Evolutionary conservation across 2,329 filamentous ascomycete species (phyloP).

Genomic region (Ascomycota sp.): DNA sequence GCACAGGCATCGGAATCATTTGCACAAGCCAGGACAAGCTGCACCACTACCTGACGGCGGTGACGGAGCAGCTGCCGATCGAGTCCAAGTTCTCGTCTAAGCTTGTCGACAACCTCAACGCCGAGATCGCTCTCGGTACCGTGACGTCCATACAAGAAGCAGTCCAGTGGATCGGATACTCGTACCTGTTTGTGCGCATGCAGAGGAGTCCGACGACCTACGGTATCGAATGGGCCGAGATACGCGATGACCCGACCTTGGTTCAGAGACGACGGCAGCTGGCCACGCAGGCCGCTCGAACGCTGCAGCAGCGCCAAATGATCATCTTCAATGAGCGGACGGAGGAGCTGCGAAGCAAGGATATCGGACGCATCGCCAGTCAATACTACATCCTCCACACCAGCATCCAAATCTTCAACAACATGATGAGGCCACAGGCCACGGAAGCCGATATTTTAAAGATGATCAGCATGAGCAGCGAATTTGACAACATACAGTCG

Average conservation of each 20-base stretch:
- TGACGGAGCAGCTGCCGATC: conserved; percentile 91
- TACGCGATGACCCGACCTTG: conserved; percentile 68
- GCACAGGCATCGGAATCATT: conserved; percentile 95
- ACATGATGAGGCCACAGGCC: conserved; percentile 69
- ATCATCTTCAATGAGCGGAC: conserved; percentile 94
- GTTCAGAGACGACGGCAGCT: conserved; percentile 71
- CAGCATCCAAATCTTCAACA: conserved; percentile 90
- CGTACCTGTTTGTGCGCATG: conserved; percentile 95
- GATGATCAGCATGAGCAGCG: conserved; percentile 95
- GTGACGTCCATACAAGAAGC: conserved; percentile 88
- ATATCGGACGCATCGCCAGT: conserved; percentile 88
- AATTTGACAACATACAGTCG: conserved; percentile 93
- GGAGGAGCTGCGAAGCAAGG: conserved; percentile 81
- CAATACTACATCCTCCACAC: conserved; percentile 91
- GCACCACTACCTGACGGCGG: conserved; percentile 72
- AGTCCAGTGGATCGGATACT: conserved; percentile 94
- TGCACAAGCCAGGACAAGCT: conserved; percentile 92
- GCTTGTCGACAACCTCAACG: conserved; percentile 90
- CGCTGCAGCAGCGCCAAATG: conserved; percentile 89
- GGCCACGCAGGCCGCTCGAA: conserved; percentile 70
- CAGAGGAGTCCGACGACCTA: conserved; percentile 77
- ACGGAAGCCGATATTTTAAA: conserved; percentile 83
- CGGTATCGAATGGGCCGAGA: conserved; percentile 87
- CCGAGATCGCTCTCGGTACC: conserved; percentile 81
- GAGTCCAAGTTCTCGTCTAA: conserved; percentile 92